Evolutionary conservation across 2,329 filamentous ascomycete genomes (phyloP), one percentile per base, ranked within the genome.

Genomic region (Nemania abortiva): DNA sequence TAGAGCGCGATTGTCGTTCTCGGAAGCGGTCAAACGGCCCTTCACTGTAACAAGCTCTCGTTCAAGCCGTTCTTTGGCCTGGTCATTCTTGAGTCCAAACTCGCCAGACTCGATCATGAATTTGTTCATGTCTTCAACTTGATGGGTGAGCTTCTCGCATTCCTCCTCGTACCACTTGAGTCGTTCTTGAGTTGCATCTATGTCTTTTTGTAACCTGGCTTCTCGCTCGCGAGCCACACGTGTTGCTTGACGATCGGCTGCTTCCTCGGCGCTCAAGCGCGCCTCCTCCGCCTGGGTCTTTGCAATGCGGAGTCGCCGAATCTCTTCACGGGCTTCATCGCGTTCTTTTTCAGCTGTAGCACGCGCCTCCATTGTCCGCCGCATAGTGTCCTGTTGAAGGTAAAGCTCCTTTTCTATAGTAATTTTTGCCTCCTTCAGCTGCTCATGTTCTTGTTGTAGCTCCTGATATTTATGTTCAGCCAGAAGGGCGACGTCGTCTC

Each of bases 361-460:
- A 37, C 93, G 89, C 55, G 93, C 91, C 79, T 97, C 94, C 73
- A 92, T 93, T 11, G 94, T 93, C 63, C 95, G 90, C 45, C 96
- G 90, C 54, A 98, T 87, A 11, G 93, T 92, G 77, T 99, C 95
- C 79, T 98, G 95, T 77, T 98, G 95, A 5, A 93, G 91, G 78
- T 98, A 98, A 79, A 99, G 91, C 81, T 98, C 95, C 80, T 98
- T 98, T 81, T 99, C 95, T 71, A 99, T 97, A 55, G 91, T 97
- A 75, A 98, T 97, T 81, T 99, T 99, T 31, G 94, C 91, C 72
- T 98, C 94, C 75, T 97, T 97, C 39, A 98, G 86, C 39, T 89
- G 88, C 58, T 97, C 91, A 74, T 90, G 97, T 73, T 98, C 94
- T 29, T 95, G 90, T 78, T 95, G 91, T 69, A 99, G 85, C 59